Evolutionary conservation across 345 rosid species (phyloP).

Genomic region (Pistacia integerrima): DNA sequence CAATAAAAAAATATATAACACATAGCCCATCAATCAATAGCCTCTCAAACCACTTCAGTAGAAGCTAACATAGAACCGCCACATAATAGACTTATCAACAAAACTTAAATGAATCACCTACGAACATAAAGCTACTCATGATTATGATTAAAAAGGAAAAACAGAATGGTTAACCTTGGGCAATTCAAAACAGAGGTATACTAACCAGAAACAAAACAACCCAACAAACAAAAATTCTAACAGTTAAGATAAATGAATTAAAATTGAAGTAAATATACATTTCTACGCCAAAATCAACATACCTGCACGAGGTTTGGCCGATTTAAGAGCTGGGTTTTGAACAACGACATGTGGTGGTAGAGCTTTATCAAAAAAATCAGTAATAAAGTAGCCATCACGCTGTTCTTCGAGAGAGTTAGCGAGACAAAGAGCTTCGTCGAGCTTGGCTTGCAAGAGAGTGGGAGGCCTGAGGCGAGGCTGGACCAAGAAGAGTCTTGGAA

Average conservation of each 20-base stretch:
- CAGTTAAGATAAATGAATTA: neutral
- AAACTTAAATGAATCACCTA: neutral
- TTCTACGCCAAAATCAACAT: neutral
- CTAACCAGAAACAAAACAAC: neutral
- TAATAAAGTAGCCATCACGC: slow-evolving; percentile 71
- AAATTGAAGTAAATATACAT: neutral
- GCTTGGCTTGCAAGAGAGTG: slow-evolving; percentile 72
- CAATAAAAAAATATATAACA: neutral
- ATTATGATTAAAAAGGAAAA: neutral
- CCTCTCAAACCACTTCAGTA: neutral
- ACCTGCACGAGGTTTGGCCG: slow-evolving; percentile 76
- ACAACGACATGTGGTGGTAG: slow-evolving; percentile 79
- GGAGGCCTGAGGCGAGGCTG: slow-evolving; percentile 86
- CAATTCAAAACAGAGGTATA: too few relatives aligned
- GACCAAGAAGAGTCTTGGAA: slow-evolving; percentile 80
- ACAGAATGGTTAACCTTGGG: too few relatives aligned
- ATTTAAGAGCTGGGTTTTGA: slow-evolving; percentile 73
- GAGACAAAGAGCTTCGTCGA: slow-evolving; percentile 82
- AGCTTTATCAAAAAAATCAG: slow-evolving; percentile 71
- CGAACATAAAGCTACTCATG: neutral
- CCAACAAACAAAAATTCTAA: neutral
- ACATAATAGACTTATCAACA: too few relatives aligned
- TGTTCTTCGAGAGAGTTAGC: slow-evolving; percentile 96
- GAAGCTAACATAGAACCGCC: neutral
- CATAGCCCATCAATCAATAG: neutral